A percentile compares a stretch with the other conserved stretches of the same genome.
Evolutionary conservation across 139 green algal species (phyloP).

Genomic region (Protoeuglena noctilucae): DNA sequence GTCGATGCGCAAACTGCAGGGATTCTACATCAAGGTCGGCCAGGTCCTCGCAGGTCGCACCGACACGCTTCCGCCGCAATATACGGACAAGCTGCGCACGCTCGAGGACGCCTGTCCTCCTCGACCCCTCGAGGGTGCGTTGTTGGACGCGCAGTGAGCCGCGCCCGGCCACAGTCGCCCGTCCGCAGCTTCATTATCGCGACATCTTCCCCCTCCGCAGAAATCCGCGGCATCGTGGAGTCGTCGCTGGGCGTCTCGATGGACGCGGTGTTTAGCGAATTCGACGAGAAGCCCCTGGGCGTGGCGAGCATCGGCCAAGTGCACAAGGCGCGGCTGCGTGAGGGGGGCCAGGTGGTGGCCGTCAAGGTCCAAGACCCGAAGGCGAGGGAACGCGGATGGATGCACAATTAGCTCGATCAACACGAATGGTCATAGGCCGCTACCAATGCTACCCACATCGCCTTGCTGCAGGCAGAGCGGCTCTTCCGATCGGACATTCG

Average conservation of each 20-base stretch:
- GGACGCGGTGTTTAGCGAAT: conserved; percentile 5
- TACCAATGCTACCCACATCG: too few relatives aligned
- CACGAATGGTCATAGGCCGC: too few relatives aligned
- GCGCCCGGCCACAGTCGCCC: background rate
- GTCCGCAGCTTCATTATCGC: background rate
- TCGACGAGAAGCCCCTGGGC: conserved; percentile 14
- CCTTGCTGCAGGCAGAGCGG: conserved; percentile 10
- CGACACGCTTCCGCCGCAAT: background rate
- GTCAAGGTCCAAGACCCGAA: conserved; percentile 18
- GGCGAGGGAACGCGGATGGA: too few relatives aligned
- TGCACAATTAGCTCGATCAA: too few relatives aligned
- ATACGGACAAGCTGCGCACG: background rate
- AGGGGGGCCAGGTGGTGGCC: conserved; percentile 3
- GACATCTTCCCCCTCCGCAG: background rate
- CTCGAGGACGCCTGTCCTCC: background rate
- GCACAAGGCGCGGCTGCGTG: conserved; percentile 12
- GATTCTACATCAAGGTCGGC: conserved; percentile 19
- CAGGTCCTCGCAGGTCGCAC: conserved; percentile 10
- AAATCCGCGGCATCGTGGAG: background rate
- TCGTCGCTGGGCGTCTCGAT: background rate
- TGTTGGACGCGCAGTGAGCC: background rate
- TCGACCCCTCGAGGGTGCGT: background rate
- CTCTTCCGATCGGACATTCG: conserved; percentile 15
- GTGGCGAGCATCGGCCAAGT: conserved; percentile 15
- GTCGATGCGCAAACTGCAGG: conserved; percentile 6